phyloP scores from a whole-genome alignment of 2,329 filamentous ascomycete species.

The Aspergillus spinulosporus region DNA sequence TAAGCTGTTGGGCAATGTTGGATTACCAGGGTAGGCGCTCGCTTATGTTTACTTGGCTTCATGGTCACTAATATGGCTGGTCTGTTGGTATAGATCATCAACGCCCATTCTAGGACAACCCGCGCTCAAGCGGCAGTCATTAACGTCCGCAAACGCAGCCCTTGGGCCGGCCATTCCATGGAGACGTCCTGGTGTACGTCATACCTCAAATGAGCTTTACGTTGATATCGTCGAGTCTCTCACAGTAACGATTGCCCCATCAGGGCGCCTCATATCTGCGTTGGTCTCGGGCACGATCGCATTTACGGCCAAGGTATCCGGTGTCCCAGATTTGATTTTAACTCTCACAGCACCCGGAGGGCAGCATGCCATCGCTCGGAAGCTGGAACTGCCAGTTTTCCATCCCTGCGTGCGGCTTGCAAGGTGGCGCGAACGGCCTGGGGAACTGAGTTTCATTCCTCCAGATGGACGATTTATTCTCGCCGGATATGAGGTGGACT shows the following conservation, averaged over 20 bases:
- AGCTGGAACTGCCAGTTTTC: constrained; percentile 88
- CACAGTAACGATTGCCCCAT: constrained; percentile 83
- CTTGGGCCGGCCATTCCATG: constrained; percentile 69
- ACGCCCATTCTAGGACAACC: constrained; percentile 44
- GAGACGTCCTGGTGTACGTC: constrained; percentile 86
- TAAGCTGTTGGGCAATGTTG: constrained; percentile 84
- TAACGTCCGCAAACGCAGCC: constrained; percentile 35
- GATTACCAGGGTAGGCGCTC: constrained; percentile 66
- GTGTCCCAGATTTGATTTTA: constrained; percentile 85
- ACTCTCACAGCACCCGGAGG: constrained; percentile 77
- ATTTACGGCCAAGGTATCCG: constrained; percentile 93
- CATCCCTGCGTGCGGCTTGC: constrained; percentile 91
- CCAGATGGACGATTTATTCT: constrained; percentile 93
- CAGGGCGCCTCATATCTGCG: constrained; percentile 80
- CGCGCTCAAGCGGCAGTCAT: constrained; percentile 44
- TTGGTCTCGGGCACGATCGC: constrained; percentile 90
- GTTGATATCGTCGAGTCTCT: constrained; percentile 93
- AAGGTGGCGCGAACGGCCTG: constrained; percentile 85
- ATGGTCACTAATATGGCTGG: background rate
- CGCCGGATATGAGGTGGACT: constrained; percentile 89
- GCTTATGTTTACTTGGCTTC: background rate
- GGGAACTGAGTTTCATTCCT: constrained; percentile 92
- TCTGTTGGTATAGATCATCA: constrained; percentile 31
- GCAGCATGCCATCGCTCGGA: constrained; percentile 70
- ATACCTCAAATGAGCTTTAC: constrained; percentile 96